Evolutionary conservation across 2,329 filamentous ascomycete genomes (phyloP), one percentile per base, ranked within the genome.

Genomic region (Fusarium compactum): DNA sequence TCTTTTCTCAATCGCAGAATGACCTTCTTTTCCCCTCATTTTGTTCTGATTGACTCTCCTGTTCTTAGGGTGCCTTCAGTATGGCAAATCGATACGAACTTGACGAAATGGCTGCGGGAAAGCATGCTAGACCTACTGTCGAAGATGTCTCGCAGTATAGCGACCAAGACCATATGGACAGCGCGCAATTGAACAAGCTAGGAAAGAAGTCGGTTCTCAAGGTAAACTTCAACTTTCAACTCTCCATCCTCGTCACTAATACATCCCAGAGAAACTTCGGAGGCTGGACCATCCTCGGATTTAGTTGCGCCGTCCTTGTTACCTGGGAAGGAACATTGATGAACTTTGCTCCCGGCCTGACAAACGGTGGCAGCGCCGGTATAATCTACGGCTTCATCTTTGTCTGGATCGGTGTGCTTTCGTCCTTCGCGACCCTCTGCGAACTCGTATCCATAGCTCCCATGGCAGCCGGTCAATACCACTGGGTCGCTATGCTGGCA

Each of bases 361-460:
- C 59, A 6, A 76, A 76, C 20, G 74, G 74, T 5, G 74, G 74
- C 4, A 67, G 72, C 3, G 72, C 63, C 2, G 85, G 85, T 7
- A 76, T 85, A 9, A 74, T 87, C 12, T 87, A 85, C 67, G 84
- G 84, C 50, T 87, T 83, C 76, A 80, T 87, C 32, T 82, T 87
- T 48, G 82, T 85, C 20, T 86, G 84, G 83, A 71, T 78, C 20
- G 83, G 82, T 2, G 86, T 83, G 1, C 70, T 74, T 11, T 73
- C 72, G 27, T 67, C 70, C 25, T 74, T 74, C 20, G 68, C 72
- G 2, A 70, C 65, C 8, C 72, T 74, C 9, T 71, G 72, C 30
- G 72, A 74, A 25, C 72, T 74, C 15, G 67, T 74, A 0, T 74
- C 72, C 2, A 74, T 74, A 18, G 72, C 72, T 2, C 72, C 72